Base-by-base conservation (phyloP, 768 basidiomycete genomes). In the Collybia mongolica region DNA sequence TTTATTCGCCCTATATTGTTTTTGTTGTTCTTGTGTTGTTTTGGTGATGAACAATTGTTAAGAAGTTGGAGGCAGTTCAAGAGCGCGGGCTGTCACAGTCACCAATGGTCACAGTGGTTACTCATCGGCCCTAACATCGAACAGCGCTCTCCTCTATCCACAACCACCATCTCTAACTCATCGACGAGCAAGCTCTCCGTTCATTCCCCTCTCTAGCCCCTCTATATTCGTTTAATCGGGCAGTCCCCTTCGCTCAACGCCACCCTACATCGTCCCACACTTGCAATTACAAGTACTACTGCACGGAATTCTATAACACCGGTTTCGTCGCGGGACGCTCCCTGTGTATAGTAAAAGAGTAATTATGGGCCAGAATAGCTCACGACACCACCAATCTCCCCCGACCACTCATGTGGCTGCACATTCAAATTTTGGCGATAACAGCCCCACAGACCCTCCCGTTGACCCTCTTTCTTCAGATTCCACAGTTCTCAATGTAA, bases 101-200 rank as follows among this genome's bases (percentile, higher is more conserved):
- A 32, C 32, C 32, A 32, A 32, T 32, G 32, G 32, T 23, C 44
- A 46, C 44, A 35, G 17, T 45, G 11, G 17, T 60, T 55, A 55
- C 56, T 57, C 53, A 57, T 52, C 48, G 48, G 39, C 40, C 43
- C 20, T 39, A 40, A 45, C 58, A 41, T 51, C 52, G 22, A 44
- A 39, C 40, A 48, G 81, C 12, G 8, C 39, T 47, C n/a, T n/a
- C n/a, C n/a, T n/a, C 28, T 40, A 12, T n/a, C 49, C n/a, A 23
- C 23, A 32, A 43, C 42, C 35, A 44, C 49, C 42, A 45, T 32
- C 32, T 32, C 32, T 32, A 32, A 9, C 32, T 32, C 32, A 32
- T 11, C 32, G 11, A 32, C 32, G 32, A 32, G 32, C 3, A 29
- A 18, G 48, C 39, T 39, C 18, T 49, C 28, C 48, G 32, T 39